Evolutionary conservation across 495 filamentous ascomycete species (phyloP), one percentile per base, ranked within the genome.

Genomic region (Friedmanniomyces endolithicus): DNA sequence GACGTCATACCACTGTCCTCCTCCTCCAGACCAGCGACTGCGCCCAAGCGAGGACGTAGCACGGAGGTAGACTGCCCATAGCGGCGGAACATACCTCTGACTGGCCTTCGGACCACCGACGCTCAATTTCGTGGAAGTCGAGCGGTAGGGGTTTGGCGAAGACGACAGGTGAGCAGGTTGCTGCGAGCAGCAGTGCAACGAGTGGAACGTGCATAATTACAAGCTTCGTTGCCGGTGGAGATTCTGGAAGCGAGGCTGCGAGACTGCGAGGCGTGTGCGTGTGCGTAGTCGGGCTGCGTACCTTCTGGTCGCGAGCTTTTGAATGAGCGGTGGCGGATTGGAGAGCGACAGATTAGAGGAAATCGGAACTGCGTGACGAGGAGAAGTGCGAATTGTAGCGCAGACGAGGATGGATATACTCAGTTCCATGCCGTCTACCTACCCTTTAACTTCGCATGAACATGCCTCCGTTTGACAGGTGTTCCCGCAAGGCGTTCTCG

Each of bases 1-100:
- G 12, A 47, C 44, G 44, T 6, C 44, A 47, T 47, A 47, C 44
- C 44, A 27, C 44, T 27, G 44, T 14, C 24, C 24, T 27, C 24
- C 44, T 47, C 41, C 37, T 53, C n/a, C 40, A 27, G 6, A 29
- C 19, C 27, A 55, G 7, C 12, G 44, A 34, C 24, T 51, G 49
- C 1, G 19, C n/a, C 56, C 56, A 58, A 9, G 49, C 48, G 1
- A 29, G 31, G 40, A 58, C 17, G 44, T 58, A 58, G 50, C 56
- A 58, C 31, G 45, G 46, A 12, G 55, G 35, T 11, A 27, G 33
- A 35, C 50, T 39, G 52, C 23, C 16, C 16, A 48, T n/a, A 23
- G n/a, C 47, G 11, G 47, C 25, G n/a, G 25, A 23, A 53, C 58
- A 48, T 60, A 60, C 58, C 48, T 60, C 58, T 52, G 58, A 56